Conservation (phyloP, 2,329 filamentous ascomycete genomes). For the Colletotrichum paranaense region DNA sequence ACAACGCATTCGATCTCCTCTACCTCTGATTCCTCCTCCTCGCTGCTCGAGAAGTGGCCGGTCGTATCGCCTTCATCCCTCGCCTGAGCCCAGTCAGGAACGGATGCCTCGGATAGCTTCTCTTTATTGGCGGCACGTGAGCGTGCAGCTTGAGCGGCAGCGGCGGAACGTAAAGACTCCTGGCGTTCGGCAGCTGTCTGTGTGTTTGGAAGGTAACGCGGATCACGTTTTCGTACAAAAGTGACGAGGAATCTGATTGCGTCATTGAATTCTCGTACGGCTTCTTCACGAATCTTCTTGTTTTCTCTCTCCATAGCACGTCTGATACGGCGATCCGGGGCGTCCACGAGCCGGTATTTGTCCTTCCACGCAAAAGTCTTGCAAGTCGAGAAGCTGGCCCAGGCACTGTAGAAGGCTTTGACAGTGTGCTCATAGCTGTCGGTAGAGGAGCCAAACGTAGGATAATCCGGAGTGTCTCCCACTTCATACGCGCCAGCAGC, state of each 20-base stretch:
- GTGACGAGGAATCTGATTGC: constrained; percentile 86
- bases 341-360: constrained; percentile 83
- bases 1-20: constrained; percentile 79
- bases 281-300: constrained; percentile 83
- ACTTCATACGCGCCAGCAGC: constrained; percentile 78
- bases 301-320: constrained; percentile 97
- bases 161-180: constrained; percentile 79
- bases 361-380: constrained; percentile 95
- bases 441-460: constrained; percentile 82
- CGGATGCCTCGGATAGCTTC: constrained; percentile 71
- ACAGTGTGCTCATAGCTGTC: constrained; percentile 83
- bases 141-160: constrained; percentile 85
- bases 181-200: constrained; percentile 86
- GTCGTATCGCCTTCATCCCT: constrained; percentile 56
- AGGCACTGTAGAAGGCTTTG: constrained; percentile 82
- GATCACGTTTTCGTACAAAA: constrained; percentile 92
- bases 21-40: constrained; percentile 62
- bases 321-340: constrained; percentile 84
- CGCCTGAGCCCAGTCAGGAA: constrained; percentile 81
- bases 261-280: constrained; percentile 89
- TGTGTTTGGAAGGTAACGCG: constrained; percentile 80
- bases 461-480: constrained; percentile 73
- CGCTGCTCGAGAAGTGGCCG: constrained; percentile 71
- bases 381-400: constrained; percentile 83
- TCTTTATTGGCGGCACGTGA: constrained; percentile 85